Percentiles rank a stretch among this genome's conserved stretches.
Conservation (phyloP, 208 protist species). For the Trypanosoma melophagium region DNA sequence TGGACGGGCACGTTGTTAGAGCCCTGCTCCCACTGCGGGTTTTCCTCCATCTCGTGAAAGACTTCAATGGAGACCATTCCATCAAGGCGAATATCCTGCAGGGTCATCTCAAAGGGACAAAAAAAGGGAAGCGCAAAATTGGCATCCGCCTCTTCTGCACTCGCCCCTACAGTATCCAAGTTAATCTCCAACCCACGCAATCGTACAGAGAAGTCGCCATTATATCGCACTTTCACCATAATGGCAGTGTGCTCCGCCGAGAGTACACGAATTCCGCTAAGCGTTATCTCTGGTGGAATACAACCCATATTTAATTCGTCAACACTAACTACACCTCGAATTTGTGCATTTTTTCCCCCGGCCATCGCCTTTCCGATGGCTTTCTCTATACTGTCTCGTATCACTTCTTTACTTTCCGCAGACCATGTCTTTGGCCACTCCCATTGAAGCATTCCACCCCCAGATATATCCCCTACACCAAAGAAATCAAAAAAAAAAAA, state of each 20-base stretch:
- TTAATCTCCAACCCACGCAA: conserved; percentile 83
- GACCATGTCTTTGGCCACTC: conserved; percentile 82
- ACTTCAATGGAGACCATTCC: conserved; percentile 80
- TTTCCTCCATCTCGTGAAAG: conserved; percentile 66
- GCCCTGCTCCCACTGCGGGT: conserved; percentile 15
- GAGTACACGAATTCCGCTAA: conserved; percentile 73
- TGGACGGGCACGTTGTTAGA: neutral
- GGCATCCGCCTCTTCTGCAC: conserved; percentile 55
- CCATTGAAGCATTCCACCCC: conserved; percentile 76
- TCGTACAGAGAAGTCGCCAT: conserved; percentile 74
- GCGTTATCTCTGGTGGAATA: conserved; percentile 67
- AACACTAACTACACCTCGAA: conserved; percentile 73
- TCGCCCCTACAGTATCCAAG: conserved; percentile 73
- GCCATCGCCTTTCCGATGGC: conserved; percentile 75
- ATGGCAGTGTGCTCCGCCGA: conserved; percentile 78
- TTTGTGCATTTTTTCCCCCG: conserved; percentile 56
- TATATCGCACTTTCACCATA: conserved; percentile 82
- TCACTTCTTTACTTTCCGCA: conserved; percentile 56
- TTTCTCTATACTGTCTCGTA: conserved; percentile 68
- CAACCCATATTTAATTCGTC: conserved; percentile 72
- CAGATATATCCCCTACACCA: neutral
- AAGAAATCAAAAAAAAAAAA: neutral
- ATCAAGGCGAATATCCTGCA: conserved; percentile 75
- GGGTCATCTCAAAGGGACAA: conserved; percentile 85
- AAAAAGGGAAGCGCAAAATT: conserved; percentile 83